phyloP scores from a whole-genome alignment of 192 early-diverging fungal genomes.

The Chytriomyces hyalinus region DNA sequence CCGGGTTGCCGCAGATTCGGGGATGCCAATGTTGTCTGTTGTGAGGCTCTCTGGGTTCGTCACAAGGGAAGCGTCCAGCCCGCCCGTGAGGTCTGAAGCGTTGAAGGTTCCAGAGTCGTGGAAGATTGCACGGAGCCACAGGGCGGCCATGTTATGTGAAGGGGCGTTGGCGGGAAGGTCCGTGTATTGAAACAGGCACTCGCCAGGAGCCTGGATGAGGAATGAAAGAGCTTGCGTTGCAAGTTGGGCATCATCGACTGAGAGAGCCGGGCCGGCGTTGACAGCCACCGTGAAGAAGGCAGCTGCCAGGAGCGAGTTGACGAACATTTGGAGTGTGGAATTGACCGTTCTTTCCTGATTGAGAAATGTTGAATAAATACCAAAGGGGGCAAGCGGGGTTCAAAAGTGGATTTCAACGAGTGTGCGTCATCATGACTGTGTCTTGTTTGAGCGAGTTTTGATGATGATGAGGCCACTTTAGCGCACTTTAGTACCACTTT shows the following conservation, averaged over 20 bases:
- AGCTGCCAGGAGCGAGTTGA: too few relatives aligned
- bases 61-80: conserved; percentile 34
- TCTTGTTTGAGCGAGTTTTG: too few relatives aligned
- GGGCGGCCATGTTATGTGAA: conserved; percentile 43
- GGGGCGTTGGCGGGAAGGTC: conserved; percentile 30
- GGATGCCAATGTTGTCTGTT: conserved; percentile 21
- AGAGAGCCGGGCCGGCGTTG: too few relatives aligned
- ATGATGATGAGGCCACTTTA: too few relatives aligned
- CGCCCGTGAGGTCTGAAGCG: conserved; percentile 17
- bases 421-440: too few relatives aligned
- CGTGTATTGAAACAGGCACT: conserved; percentile 20
- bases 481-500: too few relatives aligned
- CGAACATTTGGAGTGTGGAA: too few relatives aligned
- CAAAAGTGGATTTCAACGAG: too few relatives aligned
- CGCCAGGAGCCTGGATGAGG: conserved; percentile 9
- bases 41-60: neutral
- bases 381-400: too few relatives aligned
- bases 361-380: too few relatives aligned
- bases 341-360: too few relatives aligned
- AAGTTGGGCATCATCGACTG: neutral
- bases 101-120: conserved; percentile 39
- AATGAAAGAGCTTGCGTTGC: conserved; percentile 5
- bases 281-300: too few relatives aligned
- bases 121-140: conserved; percentile 47
- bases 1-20: conserved; percentile 11